Base-by-base conservation (phyloP, 192 early-diverging fungal genomes). In the Podila minutissima region DNA sequence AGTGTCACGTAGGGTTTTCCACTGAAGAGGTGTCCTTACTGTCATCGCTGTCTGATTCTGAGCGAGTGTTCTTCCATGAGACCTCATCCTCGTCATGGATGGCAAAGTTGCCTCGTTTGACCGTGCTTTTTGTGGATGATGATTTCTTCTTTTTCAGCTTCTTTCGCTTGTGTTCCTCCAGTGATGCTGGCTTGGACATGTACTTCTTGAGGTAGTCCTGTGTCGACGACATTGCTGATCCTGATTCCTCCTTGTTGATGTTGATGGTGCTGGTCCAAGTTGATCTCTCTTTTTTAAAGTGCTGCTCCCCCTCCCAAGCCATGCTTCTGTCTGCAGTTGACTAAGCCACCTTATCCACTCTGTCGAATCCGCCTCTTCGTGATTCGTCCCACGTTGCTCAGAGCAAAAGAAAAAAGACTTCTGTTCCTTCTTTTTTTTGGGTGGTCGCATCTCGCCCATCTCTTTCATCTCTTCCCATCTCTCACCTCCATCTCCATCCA, bases 201-300 rank as follows among this genome's bases (percentile, higher is more conserved):
- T 78, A 78, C 50, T 78, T 78, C 31, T 78, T 78, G 59, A 78
- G 75, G 41, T 78, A 78, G 41, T 78, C 75, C 75, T 78, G 75
- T 33, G 75, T 78, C n/a, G 75, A 78, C 31, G 69, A 71, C 69
- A 78, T 71, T 55, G 53, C 22, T 55, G 19, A 24, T 55, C 15
- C 41, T 55, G 53, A 55, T 55, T 55, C 19, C 17, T 11, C 10
- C 35, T 37, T 37, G 35, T 37, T 37, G 35, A 37, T 37, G 35
- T 11, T 37, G 35, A 37, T 37, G 4, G 35, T 37, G 9, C 35
- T n/a, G 22, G 24, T 26, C 8, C 24, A 17, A 55, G 24, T 24
- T 55, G 22, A 55, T 24, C 24, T 33, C 31, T 32, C 31, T 46
- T 46, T 46, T 46, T 10, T 37, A 11, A 46, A 15, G 41, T 46